Conservation (phyloP, 495 filamentous ascomycete species). For the Xylaria cubensis region DNA sequence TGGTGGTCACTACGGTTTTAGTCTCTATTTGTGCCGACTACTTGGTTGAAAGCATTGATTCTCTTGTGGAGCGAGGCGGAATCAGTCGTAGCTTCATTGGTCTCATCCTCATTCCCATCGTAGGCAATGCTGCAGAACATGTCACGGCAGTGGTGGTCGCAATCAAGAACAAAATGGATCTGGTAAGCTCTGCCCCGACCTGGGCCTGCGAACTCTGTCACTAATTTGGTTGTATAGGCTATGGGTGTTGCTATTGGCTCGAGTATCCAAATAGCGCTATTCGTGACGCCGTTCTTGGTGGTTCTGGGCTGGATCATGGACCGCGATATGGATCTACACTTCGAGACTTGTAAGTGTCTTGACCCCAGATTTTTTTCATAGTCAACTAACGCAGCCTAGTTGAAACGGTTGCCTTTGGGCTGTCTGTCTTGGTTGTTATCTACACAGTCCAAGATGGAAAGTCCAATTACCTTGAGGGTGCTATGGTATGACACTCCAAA, state of each 20-base stretch:
- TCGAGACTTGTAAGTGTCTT: constrained; percentile 65
- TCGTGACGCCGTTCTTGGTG: constrained; percentile 90
- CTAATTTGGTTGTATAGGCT: constrained; percentile 52
- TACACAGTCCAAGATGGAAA: constrained; percentile 94
- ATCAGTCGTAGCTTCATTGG: constrained; percentile 98
- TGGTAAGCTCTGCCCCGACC: constrained; percentile 44
- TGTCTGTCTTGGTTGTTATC: constrained; percentile 88
- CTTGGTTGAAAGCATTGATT: constrained; percentile 91
- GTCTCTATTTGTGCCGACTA: constrained; percentile 95
- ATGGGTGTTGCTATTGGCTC: constrained; percentile 93
- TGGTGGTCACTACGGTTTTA: constrained; percentile 78
- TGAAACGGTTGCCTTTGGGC: constrained; percentile 92
- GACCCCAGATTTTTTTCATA: too few relatives aligned
- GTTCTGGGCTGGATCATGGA: constrained; percentile 85
- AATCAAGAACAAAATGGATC: constrained; percentile 95
- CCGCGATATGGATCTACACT: constrained; percentile 87
- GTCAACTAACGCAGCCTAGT: constrained; percentile 53
- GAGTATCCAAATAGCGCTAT: constrained; percentile 91
- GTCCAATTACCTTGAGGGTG: constrained; percentile 93
- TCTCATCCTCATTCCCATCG: constrained; percentile 93
- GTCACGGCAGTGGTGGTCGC: constrained; percentile 94
- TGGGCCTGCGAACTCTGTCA: too few relatives aligned
- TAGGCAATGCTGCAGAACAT: constrained; percentile 97
- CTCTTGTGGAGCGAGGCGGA: constrained; percentile 78
- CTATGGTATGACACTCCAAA: constrained; percentile 71